Evolutionary conservation across 164 flowering plant genomes (phyloP).

Genomic region (Tinospora cordifolia): DNA sequence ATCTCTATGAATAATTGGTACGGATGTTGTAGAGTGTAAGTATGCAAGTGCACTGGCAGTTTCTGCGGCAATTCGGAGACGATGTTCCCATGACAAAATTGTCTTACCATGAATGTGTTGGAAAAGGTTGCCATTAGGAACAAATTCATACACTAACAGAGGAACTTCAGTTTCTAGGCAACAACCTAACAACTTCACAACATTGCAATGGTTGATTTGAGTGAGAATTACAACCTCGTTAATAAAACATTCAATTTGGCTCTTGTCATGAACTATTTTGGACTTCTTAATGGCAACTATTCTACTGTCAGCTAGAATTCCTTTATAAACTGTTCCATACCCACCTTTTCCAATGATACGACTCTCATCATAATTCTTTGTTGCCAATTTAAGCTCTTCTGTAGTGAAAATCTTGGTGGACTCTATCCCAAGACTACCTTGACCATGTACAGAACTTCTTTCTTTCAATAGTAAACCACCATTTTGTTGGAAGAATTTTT

Average conservation of each 20-base stretch:
- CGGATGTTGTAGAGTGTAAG: conserved; percentile 27
- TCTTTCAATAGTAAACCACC: not conserved
- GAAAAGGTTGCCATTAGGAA: not conserved
- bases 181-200: conserved; percentile 25
- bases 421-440: not conserved
- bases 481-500: not conserved
- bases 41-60: conserved; percentile 26
- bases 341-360: not conserved
- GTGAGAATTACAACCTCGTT: conserved; percentile 20
- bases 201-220: conserved; percentile 22
- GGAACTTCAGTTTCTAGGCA: conserved; percentile 22
- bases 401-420: not conserved
- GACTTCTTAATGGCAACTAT: conserved; percentile 19
- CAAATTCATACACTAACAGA: not conserved
- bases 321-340: conserved; percentile 5
- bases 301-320: not conserved
- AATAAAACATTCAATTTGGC: conserved; percentile 20
- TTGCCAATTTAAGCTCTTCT: not conserved
- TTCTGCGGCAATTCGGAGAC: conserved; percentile 23
- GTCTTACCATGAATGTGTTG: conserved; percentile 2
- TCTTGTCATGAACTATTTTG: conserved; percentile 15
- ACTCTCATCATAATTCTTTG: not conserved
- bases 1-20: conserved; percentile 30
- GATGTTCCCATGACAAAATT: conserved; percentile 20
- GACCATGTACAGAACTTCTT: not conserved